Conservation (phyloP, 257 asterid genomes). For the Plantago ovata region DNA sequence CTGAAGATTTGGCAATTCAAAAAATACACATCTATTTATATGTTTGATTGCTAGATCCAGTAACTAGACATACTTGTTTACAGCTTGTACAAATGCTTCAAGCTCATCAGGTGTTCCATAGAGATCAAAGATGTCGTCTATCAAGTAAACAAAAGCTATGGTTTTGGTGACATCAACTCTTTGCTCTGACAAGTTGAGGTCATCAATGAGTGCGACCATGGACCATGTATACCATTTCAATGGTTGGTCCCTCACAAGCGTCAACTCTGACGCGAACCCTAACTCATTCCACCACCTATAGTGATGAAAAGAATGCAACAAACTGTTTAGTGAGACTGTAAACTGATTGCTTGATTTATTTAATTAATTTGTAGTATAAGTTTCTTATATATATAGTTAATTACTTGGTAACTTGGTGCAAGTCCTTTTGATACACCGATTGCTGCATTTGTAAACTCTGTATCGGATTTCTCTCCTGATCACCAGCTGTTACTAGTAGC, state of each 20-base stretch:
- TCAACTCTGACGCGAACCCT: constrained; percentile 27
- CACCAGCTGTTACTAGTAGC: too few relatives aligned
- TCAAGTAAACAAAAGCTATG: constrained; percentile 35
- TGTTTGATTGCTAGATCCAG: too few relatives aligned
- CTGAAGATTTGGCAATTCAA: too few relatives aligned
- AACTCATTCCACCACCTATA: constrained; percentile 51
- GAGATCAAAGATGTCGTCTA: constrained; percentile 42
- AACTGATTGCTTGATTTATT: too few relatives aligned
- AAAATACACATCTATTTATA: too few relatives aligned
- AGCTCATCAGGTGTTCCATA: constrained; percentile 32
- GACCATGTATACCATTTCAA: constrained; percentile 40
- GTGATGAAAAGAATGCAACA: not conserved
- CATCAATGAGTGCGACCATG: constrained; percentile 19
- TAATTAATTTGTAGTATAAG: too few relatives aligned
- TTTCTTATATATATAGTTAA: too few relatives aligned
- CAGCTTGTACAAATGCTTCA: constrained; percentile 32
- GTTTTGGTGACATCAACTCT: constrained; percentile 31
- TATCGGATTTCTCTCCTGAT: too few relatives aligned
- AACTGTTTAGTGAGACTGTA: too few relatives aligned
- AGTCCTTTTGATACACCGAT: too few relatives aligned
- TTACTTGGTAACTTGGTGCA: too few relatives aligned
- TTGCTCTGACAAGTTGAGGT: constrained; percentile 19
- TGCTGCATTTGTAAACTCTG: too few relatives aligned
- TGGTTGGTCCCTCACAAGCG: constrained; percentile 32
- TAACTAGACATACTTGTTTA: constrained; percentile 26